Base-by-base conservation (phyloP, 164 flowering plant species). In the Sextonia rubra region DNA sequence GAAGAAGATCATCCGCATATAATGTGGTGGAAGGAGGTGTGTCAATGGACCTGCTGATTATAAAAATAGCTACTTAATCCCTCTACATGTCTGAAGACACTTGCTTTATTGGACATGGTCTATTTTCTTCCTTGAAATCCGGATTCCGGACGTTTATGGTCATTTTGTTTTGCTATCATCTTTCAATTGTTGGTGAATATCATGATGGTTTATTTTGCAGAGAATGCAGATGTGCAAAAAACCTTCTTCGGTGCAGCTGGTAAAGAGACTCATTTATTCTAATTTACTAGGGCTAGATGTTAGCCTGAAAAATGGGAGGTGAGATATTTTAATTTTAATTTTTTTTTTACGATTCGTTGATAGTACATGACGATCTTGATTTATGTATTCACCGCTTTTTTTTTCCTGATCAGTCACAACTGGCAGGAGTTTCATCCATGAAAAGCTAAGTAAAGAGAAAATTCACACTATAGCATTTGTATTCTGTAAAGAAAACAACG, bases 1-100 rank as follows among this genome's bases (percentile, higher is more conserved):
- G 97, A 87, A 52, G 91, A 86, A 68, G 84, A 84, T 77, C 79
- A 79, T 77, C 76, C 90, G 37, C 93, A 91, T 77, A 73, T 93
- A 55, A 32, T 85, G 52, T 95, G 99, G 99, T 95, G 99, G 99
- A 87, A 90, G 74, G 98, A 95, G 94, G 99, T 93, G 47, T 26
- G 77, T 60, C 64, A 29, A 25, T 60, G 48, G 22, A 32, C 17
- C 25, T 4, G 47, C n/a, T 47, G 24, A 25, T 17, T 20, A 1
- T 52, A 24, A 23, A 23, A 23, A 24, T 61, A 25, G n/a, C 60
- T 47, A 25, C 7, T 60, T 66, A 14, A 22, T 26, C 22, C 27
- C 0, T 32, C 0, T 32, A 32, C 44, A 32, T 48, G 27, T 65
- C 47, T 67, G 1, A 67, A 23, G 17, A 64, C 63, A 24, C 47